Conservation (phyloP, 768 basidiomycete genomes). For the Cyclocybe cylindracea region DNA sequence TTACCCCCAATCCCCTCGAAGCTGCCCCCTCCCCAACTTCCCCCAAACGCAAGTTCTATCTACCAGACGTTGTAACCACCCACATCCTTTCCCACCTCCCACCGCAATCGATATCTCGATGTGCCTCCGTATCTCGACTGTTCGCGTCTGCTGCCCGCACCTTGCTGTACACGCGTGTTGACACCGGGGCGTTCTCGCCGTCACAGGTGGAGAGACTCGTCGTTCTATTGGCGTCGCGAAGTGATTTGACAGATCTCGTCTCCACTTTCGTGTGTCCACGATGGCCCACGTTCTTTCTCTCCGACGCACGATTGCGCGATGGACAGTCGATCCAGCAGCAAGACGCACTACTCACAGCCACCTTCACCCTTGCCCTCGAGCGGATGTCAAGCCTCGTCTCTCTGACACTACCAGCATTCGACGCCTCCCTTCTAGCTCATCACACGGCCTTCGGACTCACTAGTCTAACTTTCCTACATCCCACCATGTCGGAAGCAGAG, state of each 20-base stretch:
- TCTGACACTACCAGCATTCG: conserved; percentile 43
- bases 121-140: conserved; percentile 32
- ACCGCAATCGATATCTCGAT: conserved; percentile 24
- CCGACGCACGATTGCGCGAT: conserved; percentile 14
- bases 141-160: conserved; percentile 34
- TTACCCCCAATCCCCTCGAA: conserved; percentile 2
- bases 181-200: conserved; percentile 31
- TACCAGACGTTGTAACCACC: conserved; percentile 35
- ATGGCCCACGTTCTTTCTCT: conserved; percentile 43
- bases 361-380: conserved; percentile 44
- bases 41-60: conserved; percentile 6
- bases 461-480: conserved; percentile 38
- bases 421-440: conserved; percentile 40
- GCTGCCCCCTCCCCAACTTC: conserved; percentile 2
- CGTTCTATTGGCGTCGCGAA: conserved; percentile 36
- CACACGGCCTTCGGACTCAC: conserved; percentile 44
- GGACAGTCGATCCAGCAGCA: conserved; percentile 18
- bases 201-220: conserved; percentile 34
- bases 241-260: conserved; percentile 41
- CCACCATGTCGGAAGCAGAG: conserved; percentile 31
- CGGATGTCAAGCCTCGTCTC: conserved; percentile 46
- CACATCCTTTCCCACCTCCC: conserved; percentile 37
- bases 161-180: conserved; percentile 33
- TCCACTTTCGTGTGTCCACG: conserved; percentile 38
- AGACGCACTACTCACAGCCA: conserved; percentile 35